These are phyloP conservation scores for Rhynchospora breviuscula DNA, from an alignment of 176 grass and related monocot genomes.

Conservation along the genomic window DNA sequence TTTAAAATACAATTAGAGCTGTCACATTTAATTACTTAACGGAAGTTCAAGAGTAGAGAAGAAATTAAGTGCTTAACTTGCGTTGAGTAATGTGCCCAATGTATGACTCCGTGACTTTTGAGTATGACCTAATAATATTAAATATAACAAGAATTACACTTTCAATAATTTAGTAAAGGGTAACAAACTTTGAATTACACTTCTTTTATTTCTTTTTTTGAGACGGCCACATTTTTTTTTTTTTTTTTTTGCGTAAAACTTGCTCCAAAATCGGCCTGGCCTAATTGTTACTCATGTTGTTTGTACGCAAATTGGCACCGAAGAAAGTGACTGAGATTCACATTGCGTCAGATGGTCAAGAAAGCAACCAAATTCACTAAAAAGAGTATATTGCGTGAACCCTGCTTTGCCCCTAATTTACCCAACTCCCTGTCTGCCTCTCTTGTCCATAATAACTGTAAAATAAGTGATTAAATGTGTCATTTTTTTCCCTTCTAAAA, in stretches of 20 bases:
- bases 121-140: too few relatives aligned
- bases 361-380: not conserved
- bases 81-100: too few relatives aligned
- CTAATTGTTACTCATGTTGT: not conserved
- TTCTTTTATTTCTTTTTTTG: too few relatives aligned
- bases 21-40: not conserved
- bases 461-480: not conserved
- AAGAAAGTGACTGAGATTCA: not conserved
- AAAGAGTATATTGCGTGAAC: not conserved
- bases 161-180: too few relatives aligned
- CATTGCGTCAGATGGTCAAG: not conserved
- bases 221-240: not conserved
- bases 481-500: not conserved
- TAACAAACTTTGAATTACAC: too few relatives aligned
- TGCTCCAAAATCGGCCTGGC: not conserved
- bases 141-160: too few relatives aligned
- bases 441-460: not conserved
- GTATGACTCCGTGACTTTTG: too few relatives aligned
- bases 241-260: not conserved
- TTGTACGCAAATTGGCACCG: not conserved
- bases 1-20: not conserved
- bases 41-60: too few relatives aligned
- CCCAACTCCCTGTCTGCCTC: not conserved
- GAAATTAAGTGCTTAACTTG: too few relatives aligned
- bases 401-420: not conserved